Evolutionary conservation across 129 eudicot genomes (phyloP), one percentile per base, ranked within the genome.

Genomic region (Saposhnikovia divaricata): DNA sequence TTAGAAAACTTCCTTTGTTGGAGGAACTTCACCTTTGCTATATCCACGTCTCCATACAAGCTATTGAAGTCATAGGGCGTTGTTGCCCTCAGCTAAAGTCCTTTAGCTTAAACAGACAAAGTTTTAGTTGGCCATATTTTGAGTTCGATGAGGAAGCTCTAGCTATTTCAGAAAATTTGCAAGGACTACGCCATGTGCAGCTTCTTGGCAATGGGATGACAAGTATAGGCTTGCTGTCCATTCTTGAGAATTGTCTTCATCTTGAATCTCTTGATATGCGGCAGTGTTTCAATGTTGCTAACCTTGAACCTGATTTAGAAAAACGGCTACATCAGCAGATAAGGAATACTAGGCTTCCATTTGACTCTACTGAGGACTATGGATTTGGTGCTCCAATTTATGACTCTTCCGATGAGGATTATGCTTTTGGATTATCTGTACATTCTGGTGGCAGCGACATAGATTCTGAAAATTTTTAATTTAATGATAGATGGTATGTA

Each of bases 241-340:
- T 93, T 79, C 88, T 93, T 23, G 77, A 80, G 71, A 80, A 84
- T 46, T 93, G 98, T 47, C 85, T 87, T 25, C 84, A 80, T 34
- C 91, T 91, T 16, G 89, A 86, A 84, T 87, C 90, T 5, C 91
- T 93, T 68, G 98, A 93, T 27, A 80, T 93, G 28, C 89, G 96
- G n/a, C 79, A 78, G 77, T 93, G 98, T 85, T 85, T 79, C 74
- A 88, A 84, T 79, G 82, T 91, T 15, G 37, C 55, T 48, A 1
- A 80, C 65, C 85, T 91, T 21, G 79, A 77, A 6, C 87, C 84
- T 10, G 70, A 44, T 80, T 48, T 90, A n/a, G 88, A 80, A 45
- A 93, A 81, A 77, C 19, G 89, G 78, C 86, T 84, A 38, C 39
- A 44, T 42, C 87, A 86, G 75, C 88, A 86, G 85, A 73, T 90